Percentiles rank a stretch among this genome's conserved stretches.
These are phyloP conservation scores for Physcia stellaris DNA, from an alignment of 495 filamentous ascomycete genomes.

Conservation along the genomic window DNA sequence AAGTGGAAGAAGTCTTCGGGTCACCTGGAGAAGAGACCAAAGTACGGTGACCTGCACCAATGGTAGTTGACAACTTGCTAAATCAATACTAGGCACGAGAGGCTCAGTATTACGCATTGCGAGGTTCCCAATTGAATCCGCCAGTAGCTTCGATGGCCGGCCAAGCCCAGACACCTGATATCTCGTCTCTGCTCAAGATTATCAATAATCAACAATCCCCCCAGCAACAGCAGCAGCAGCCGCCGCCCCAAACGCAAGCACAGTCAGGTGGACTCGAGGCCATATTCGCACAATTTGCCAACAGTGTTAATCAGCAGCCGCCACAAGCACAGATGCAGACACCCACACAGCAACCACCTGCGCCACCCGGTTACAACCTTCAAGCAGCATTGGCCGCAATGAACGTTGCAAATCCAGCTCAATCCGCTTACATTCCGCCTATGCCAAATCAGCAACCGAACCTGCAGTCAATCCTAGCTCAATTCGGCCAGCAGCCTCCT, in stretches of 20 bases:
- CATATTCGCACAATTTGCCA: conserved; percentile 34
- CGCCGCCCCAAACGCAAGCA: conserved; percentile 17
- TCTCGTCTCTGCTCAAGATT: conserved; percentile 33
- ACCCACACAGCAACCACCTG: conserved; percentile 13
- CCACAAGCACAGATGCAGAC: conserved; percentile 13
- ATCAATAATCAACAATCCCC: conserved; percentile 31
- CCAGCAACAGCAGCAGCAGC: conserved; percentile 20
- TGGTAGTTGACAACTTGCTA: conserved; percentile 1
- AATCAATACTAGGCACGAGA: conserved; percentile 25
- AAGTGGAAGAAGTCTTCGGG: conserved; percentile 32
- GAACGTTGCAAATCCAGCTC: conserved; percentile 6
- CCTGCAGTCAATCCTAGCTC: conserved; percentile 14
- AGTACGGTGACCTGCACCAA: conserved; percentile 20
- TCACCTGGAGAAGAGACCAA: conserved; percentile 31
- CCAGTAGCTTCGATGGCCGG: conserved; percentile 9
- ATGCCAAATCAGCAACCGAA: conserved; percentile 5
- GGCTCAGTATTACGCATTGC: conserved; percentile 31
- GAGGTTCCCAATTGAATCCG: no score
- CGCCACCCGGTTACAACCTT: conserved; percentile 8
- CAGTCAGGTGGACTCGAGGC: conserved; percentile 28
- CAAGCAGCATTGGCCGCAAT: conserved; percentile 14
- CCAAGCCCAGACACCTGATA: conserved; percentile 26
- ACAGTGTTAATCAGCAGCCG: conserved; percentile 21
- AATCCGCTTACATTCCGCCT: conserved; percentile 2
- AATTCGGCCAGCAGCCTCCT: conserved; percentile 8